Base-by-base conservation (phyloP, 2,329 filamentous ascomycete species). In the Fusarium sp. region DNA sequence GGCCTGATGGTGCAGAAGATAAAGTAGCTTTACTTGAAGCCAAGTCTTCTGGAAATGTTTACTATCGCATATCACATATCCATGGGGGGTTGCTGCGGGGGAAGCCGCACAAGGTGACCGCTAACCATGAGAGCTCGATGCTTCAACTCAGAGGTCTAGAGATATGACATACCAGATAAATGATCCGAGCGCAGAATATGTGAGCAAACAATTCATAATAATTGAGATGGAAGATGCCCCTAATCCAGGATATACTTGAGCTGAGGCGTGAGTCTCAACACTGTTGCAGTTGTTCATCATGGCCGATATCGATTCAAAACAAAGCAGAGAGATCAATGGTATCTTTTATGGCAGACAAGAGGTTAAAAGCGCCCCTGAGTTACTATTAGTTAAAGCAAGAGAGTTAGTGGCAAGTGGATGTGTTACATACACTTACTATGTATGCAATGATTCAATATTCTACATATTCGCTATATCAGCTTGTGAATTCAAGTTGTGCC, bases 161-260 rank as follows among this genome's bases (percentile, higher is more conserved):
- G 30, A 30, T 5, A 30, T 30, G 30, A 30, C 8, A 30, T 9
- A 30, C 30, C 10, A 30, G 3, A 30, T 30, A 30, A 23, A 23
- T 23, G 23, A 5, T 23, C 23, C 23, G 23, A 23, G 5, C 23
- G 23, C 30, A 30, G 8, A 30, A 30, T 30, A 30, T 30, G 6
- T 10, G 8, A 30, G 30, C 30, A 30, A 30, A 11, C 6, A 30
- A 8, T 8, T 30, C 7, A 11, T 30, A 3, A 30, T 7, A 30
- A 30, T 30, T 30, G 30, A 30, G 40, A 23, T 13, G 20, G 13
- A 23, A 11, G 12, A 14, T 10, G 14, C 14, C 80, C 30, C 90
- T 90, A 48, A 90, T 85, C 64, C 85, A 88, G n/a, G 91, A 68
- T 92, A 89, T 9, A 92, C 89, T 70, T 89, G 85, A 2, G 86